These are phyloP conservation scores for Avena atlantica DNA, from an alignment of 176 grass and related monocot genomes.

Conservation along the genomic window DNA sequence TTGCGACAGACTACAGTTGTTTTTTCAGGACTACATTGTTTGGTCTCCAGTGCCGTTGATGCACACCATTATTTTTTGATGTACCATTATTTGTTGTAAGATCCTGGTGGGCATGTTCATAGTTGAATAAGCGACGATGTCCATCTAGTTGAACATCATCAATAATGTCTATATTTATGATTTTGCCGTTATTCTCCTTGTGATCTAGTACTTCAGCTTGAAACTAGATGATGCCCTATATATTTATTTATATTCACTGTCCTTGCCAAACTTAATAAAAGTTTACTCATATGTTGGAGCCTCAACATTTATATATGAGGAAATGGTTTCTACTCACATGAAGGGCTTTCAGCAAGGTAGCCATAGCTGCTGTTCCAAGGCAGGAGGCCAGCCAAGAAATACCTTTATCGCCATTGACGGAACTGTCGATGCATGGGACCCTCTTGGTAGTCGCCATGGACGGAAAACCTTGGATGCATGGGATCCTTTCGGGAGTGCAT, in stretches of 20 bases:
- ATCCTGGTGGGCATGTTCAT: slow-evolving; percentile 48
- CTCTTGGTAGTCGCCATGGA: no score
- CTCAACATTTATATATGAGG: no score
- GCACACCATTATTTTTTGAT: slow-evolving; percentile 34
- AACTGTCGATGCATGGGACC: no score
- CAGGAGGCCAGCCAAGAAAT: not conserved
- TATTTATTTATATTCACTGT: not conserved
- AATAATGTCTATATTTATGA: slow-evolving; percentile 4
- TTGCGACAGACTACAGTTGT: not conserved
- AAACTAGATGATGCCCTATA: not conserved
- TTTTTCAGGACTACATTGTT: slow-evolving; percentile 31
- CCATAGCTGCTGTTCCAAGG: not conserved
- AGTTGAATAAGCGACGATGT: slow-evolving; percentile 41
- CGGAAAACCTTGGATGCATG: not conserved
- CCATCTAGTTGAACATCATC: slow-evolving; percentile 36
- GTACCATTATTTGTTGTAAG: slow-evolving; percentile 61
- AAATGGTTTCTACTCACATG: no score
- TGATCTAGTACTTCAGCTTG: not conserved
- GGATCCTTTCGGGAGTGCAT: not conserved
- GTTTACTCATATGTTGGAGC: no score
- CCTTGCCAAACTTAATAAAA: no score
- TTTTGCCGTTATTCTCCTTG: not conserved
- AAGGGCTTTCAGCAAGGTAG: no score
- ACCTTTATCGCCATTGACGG: not conserved
- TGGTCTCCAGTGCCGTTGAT: slow-evolving; percentile 31